Base-by-base conservation (phyloP, 495 filamentous ascomycete species). In the Hyphodiscus hymeniophilus region DNA sequence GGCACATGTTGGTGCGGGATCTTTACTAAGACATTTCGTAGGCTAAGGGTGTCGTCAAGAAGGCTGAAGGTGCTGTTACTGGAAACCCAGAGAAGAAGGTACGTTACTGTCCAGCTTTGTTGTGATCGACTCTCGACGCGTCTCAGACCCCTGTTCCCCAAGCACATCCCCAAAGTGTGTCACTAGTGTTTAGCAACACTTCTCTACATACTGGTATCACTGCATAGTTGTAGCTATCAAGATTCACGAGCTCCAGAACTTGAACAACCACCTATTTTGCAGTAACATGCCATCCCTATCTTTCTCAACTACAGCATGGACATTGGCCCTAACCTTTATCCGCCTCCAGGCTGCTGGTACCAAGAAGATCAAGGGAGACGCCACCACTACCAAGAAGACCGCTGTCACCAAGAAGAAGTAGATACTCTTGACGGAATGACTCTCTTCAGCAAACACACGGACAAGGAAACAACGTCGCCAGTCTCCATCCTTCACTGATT, bases 41-140 rank as follows among this genome's bases (percentile, higher is more conserved):
- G 71, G 70, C 66, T 52, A 75, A 73, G 53, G 67, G 66, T 47
- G 62, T 61, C 20, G 66, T 62, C 36, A 71, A 72, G 64, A 74
- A 74, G 60, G 57, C 57, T 28, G 60, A 61, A 48, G 47, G 41
- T 13, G 52, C 47, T 43, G 45, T 55, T 20, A 58, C 55, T 18
- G 43, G 11, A 13, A 60, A 54, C 33, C 52, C 52, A 15, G 48
- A 50, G 34, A 56, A 59, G 43, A 60, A 60, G 58, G 58, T 60
- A 50, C 13, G 54, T 50, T 35, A 8, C 21, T 11, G 31, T 47
- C 5, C 20, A 45, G 7, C 30, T 32, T 59, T 56, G 52, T 59
- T 53, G 32, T 55, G 44, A 46, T 44, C 7, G 32, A 11, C 15
- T 36, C 36, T 38, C 24, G 49, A 55, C 52, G 56, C 56, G 56